Base-by-base conservation (phyloP, 495 filamentous ascomycete genomes). In the Neurospora sublineolata region DNA sequence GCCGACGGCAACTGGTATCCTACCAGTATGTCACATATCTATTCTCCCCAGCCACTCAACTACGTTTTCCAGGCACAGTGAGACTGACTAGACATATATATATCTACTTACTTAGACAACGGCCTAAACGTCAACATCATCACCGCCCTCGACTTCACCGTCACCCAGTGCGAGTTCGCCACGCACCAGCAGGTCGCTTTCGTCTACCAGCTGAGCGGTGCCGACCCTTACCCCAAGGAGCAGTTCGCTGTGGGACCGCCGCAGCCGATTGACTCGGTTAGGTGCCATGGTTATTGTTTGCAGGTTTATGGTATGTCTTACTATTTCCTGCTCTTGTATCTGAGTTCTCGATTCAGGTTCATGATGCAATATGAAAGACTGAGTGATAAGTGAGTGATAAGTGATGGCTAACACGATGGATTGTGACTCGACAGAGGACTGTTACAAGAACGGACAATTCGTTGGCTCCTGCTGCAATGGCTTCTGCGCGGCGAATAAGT, bases 171-270 rank as follows among this genome's bases (percentile, higher is more conserved):
- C 77, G 68, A 69, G 9, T 79, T 79, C 71, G 30, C 72, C 68
- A 77, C 74, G 27, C 16, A 38, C 6, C 71, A 70, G 71, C 23
- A 75, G 36, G 74, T 73, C 37, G 67, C 77, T 1, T 74, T 74
- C 1, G 72, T 30, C 40, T 64, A 64, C 52, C 52, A 64, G 52
- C 52, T 64, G 0, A 73, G 75, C 74, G 73, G 72, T 36, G 33
- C 33, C 46, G 76, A 77, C 77, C 68, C 71, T 1, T 23, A n/a
- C 0, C 75, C 75, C 37, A 52, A 72, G 27, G 71, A 70, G 52
- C 77, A 79, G 71, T 67, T 79, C 69, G 64, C 75, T 36, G 77
- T 79, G 20, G 78, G 78, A 20, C 78, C 78, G 46, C 78, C 78
- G 20, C 64, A 74, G 72, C 78, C 78, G 12, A 72, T 79, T 68